Percentiles rank a stretch among this genome's conserved stretches.
These are phyloP conservation scores for Botrytis paeoniae DNA, from an alignment of 2,329 filamentous ascomycete species.

Conservation along the genomic window DNA sequence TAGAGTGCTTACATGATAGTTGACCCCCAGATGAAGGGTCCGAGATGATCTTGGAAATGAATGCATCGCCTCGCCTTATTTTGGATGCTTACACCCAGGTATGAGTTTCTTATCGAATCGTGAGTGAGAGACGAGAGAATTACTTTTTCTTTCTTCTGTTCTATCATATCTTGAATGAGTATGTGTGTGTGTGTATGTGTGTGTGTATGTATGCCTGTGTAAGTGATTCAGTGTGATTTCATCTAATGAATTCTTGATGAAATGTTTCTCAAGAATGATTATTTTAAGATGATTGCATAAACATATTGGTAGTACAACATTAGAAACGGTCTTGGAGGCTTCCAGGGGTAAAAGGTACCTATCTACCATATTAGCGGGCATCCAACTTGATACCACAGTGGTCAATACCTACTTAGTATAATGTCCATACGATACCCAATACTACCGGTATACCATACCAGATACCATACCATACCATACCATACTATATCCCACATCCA, in stretches of 20 bases:
- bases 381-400: not conserved
- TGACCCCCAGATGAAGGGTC: not conserved
- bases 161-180: not conserved
- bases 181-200: not conserved
- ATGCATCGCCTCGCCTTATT: not conserved
- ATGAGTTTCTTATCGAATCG: not conserved
- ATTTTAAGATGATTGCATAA: not conserved
- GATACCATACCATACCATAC: not conserved
- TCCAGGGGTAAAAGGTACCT: not conserved
- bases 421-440: not conserved
- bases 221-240: not conserved
- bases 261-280: not conserved
- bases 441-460: too few relatives aligned
- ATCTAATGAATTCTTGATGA: not conserved
- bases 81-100: not conserved
- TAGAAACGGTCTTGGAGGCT: not conserved
- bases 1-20: not conserved
- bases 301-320: not conserved
- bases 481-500: too few relatives aligned
- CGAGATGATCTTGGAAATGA: not conserved
- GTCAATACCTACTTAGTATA: not conserved
- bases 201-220: not conserved
- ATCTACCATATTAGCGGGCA: not conserved
- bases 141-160: not conserved
- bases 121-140: not conserved